These are phyloP conservation scores for Chlorociboria aeruginascens DNA, from an alignment of 495 filamentous ascomycete genomes.

Conservation along the genomic window DNA sequence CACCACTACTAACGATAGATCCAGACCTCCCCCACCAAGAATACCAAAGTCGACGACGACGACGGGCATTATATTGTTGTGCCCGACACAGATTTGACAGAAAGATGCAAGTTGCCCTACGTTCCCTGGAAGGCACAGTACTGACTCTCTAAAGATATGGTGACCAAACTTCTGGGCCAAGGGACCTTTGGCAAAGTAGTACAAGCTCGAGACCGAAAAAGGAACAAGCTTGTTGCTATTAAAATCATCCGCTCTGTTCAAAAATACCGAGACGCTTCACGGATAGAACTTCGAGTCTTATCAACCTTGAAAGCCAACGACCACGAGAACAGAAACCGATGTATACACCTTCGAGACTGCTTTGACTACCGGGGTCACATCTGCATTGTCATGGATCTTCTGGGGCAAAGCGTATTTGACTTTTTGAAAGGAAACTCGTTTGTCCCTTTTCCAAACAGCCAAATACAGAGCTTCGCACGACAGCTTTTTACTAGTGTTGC, in stretches of 20 bases:
- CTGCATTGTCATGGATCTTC: conserved; percentile 94
- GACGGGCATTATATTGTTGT: conserved; percentile 93
- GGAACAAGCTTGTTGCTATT: conserved; percentile 72
- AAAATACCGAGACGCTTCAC: conserved; percentile 94
- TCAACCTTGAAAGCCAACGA: conserved; percentile 87
- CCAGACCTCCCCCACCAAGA: conserved; percentile 41
- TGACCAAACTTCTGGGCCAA: conserved; percentile 80
- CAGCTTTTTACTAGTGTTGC: conserved; percentile 97
- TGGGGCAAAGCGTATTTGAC: conserved; percentile 96
- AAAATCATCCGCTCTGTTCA: conserved; percentile 98
- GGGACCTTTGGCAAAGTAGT: conserved; percentile 98
- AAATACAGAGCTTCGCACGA: conserved; percentile 92
- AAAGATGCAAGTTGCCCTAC: conserved; percentile 62
- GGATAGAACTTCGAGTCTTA: conserved; percentile 87
- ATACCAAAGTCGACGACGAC: conserved; percentile 66
- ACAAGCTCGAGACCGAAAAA: conserved; percentile 69
- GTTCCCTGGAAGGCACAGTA: background rate
- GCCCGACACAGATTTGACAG: conserved; percentile 69
- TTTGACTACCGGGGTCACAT: conserved; percentile 98
- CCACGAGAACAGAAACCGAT: conserved; percentile 82
- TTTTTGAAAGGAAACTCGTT: conserved; percentile 92
- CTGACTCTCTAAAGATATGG: conserved; percentile 54
- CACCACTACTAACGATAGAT: conserved; percentile 13
- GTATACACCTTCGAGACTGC: conserved; percentile 93
- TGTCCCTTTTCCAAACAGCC: conserved; percentile 96